Evolutionary conservation across 2,329 filamentous ascomycete species (phyloP), one percentile per base, ranked within the genome.

Genomic region (Fusarium fujikuroi): DNA sequence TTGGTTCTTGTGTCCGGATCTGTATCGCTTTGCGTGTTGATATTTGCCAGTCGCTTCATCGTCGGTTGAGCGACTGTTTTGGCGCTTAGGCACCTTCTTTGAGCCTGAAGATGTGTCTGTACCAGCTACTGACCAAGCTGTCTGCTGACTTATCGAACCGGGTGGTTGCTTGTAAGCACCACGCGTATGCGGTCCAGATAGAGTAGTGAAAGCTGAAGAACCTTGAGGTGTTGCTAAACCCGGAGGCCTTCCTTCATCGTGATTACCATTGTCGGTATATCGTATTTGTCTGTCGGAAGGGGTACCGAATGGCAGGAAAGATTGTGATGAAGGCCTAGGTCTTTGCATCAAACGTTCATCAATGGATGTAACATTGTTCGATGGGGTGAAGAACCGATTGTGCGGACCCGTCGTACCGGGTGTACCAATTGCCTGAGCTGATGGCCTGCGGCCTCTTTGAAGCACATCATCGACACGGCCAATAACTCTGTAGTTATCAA

Each of bases 41-140:
- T 56, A 60, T 49, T 58, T 69, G 23, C 52, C 57, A 28, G 43
- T 39, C n/a, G 56, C 30, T 34, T 66, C 71, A 36, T 72, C 71
- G 12, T 74, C 71, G 7, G 52, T 60, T 25, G 60, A 68, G 39
- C 71, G 63, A n/a, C 67, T 73, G n/a, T 68, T 73, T 25, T 66
- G 70, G 25, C 71, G 71, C 42, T 74, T 73, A 23, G 63, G 70
- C 30, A 54, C 46, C 21, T 73, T 68, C 54, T 44, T 74, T 9
- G 59, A 46, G 32, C 56, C n/a, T 7, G 56, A 28, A 43, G 63
- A 63, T 47, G 59, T 59, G n/a, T 60, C 44, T 23, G 60, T 68
- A 15, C 57, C 62, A 16, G 59, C 25, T 36, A 46, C n/a, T 11
- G 71, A 58, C 63, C 54, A 50, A 53, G 42, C 39, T 37, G 49